Percentiles rank a stretch among this genome's conserved stretches.
These are phyloP conservation scores for Naganishia antarctica DNA, from an alignment of 768 basidiomycete genomes.

Conservation along the genomic window DNA sequence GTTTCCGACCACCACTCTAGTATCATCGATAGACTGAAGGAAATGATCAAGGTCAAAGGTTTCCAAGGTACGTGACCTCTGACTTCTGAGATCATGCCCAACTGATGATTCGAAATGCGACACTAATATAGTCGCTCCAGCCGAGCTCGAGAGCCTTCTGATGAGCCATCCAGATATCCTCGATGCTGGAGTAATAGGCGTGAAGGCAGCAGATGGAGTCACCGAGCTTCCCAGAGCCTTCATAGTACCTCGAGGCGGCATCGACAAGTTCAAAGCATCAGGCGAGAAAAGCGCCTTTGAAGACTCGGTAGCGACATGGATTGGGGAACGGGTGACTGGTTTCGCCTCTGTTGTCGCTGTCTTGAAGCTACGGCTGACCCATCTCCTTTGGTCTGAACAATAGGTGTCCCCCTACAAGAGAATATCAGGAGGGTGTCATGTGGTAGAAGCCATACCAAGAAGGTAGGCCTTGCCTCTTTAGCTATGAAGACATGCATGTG, in stretches of 20 bases:
- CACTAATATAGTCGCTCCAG: conserved; percentile 65
- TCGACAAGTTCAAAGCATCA: conserved; percentile 27
- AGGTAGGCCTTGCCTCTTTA: conserved; percentile 52
- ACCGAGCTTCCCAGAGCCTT: conserved; percentile 69
- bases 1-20: conserved; percentile 15
- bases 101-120: not conserved
- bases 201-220: conserved; percentile 61
- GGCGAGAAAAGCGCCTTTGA: conserved; percentile 54
- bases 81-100: not conserved
- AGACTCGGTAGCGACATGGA: conserved; percentile 61
- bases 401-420: conserved; percentile 59
- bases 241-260: conserved; percentile 42
- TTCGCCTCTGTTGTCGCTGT: too few species aligned
- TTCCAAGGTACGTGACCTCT: conserved; percentile 60
- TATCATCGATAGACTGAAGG: conserved; percentile 50
- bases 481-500: not conserved
- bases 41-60: conserved; percentile 58
- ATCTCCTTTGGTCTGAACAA: not conserved
- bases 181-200: conserved; percentile 75
- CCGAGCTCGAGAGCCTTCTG: conserved; percentile 73
- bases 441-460: conserved; percentile 64
- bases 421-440: conserved; percentile 62
- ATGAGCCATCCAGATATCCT: conserved; percentile 69
- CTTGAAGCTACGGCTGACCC: too few species aligned
- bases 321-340: conserved; percentile 59